Conservation (phyloP, 257 asterid species). For the Lavandula angustifolia region DNA sequence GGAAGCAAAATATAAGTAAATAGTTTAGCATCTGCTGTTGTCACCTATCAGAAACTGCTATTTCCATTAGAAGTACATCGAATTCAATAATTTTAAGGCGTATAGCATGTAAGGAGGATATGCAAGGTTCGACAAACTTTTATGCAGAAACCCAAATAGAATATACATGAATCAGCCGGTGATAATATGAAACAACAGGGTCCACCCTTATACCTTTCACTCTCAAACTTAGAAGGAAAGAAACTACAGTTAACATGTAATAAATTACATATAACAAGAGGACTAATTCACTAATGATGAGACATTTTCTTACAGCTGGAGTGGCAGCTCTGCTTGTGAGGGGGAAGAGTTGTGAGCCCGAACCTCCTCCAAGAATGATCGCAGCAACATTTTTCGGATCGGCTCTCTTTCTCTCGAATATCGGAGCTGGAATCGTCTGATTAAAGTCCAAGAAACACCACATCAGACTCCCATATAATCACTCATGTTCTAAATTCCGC, state of each 20-base stretch:
- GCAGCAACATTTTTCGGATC: conserved; percentile 91
- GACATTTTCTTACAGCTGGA: conserved; percentile 77
- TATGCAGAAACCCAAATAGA: conserved; percentile 1
- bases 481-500: not conserved
- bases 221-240: not conserved
- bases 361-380: conserved; percentile 93
- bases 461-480: conserved; percentile 14
- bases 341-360: conserved; percentile 87
- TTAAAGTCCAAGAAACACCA: conserved; percentile 31
- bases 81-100: not conserved
- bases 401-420: conserved; percentile 60
- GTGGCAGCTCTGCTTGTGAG: conserved; percentile 89
- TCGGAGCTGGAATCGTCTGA: conserved; percentile 61
- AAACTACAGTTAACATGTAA: not conserved
- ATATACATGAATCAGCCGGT: not conserved
- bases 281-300: conserved; percentile 23
- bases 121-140: not conserved
- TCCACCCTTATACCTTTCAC: not conserved
- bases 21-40: too few species aligned
- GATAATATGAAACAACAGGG: not conserved
- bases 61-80: not conserved
- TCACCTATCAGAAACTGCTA: not conserved
- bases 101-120: not conserved
- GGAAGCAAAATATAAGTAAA: too few species aligned
- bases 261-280: not conserved